phyloP scores from a whole-genome alignment of 768 basidiomycete species.

The Russula vinacea region DNA sequence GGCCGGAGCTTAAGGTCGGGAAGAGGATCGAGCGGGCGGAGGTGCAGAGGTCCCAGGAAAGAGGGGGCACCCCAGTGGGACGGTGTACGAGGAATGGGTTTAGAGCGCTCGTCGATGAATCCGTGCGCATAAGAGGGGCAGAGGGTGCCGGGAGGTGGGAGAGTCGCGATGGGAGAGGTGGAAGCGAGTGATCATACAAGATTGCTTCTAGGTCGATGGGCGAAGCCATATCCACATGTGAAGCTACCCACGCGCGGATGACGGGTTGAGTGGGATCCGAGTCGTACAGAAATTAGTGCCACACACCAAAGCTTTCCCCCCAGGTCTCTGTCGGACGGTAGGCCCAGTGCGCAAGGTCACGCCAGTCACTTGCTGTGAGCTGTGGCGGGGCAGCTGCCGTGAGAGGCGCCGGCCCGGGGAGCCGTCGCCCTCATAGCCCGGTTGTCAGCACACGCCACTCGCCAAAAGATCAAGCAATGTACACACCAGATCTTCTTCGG shows the following conservation, averaged over 20 bases:
- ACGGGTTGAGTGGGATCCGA: not conserved
- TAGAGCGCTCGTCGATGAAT: conserved; percentile 48
- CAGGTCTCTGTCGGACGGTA: conserved; percentile 42
- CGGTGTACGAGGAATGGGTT: conserved; percentile 56
- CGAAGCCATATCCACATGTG: not conserved
- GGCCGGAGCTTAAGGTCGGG: conserved; percentile 21
- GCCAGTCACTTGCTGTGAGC: conserved; percentile 45
- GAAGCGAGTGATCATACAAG: conserved; percentile 49
- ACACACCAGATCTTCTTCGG: conserved; percentile 23
- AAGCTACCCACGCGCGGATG: not conserved
- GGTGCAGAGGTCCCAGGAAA: conserved; percentile 50
- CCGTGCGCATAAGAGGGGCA: conserved; percentile 34
- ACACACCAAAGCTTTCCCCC: conserved; percentile 35
- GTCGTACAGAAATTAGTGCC: not conserved
- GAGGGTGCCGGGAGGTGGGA: conserved; percentile 38
- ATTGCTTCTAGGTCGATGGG: conserved; percentile 3
- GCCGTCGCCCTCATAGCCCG: conserved; percentile 11
- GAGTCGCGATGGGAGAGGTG: conserved; percentile 40
- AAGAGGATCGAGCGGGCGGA: conserved; percentile 29
- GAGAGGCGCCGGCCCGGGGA: conserved; percentile 15
- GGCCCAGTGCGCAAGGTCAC: conserved; percentile 54
- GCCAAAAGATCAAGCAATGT: conserved; percentile 1
- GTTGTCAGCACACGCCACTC: conserved; percentile 2
- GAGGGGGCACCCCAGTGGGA: conserved; percentile 41
- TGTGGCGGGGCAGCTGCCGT: conserved; percentile 3